Evolutionary conservation across 2,329 filamentous ascomycete species (phyloP), one percentile per base, ranked within the genome.

Genomic region (Cladophialophora bantiana): DNA sequence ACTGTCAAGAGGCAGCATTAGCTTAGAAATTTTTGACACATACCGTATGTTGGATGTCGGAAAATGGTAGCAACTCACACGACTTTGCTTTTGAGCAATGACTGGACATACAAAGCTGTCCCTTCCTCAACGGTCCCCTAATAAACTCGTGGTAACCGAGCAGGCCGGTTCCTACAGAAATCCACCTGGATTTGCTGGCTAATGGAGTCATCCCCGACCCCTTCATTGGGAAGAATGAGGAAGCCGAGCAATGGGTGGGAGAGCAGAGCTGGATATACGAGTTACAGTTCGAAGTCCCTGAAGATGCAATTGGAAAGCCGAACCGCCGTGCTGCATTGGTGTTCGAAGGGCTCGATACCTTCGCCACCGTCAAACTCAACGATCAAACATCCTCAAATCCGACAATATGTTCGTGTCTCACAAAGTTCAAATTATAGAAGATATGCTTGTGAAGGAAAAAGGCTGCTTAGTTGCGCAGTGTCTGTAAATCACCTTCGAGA

Each of bases 361-460:
- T 90, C 78, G 90, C 91, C 1, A 89, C 84, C 0, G 90, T 93
- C 31, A 79, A 83, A 42, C 81, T 95, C 20, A 92, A 94, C 72
- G 89, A 87, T 26, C 78, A 83, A 7, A 83, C 2, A 88, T 94
- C 38, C 81, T 94, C 4, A 84, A 90, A 75, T 86, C 86, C 12
- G 87, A 92, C 62, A 94, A 92, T 77, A 94, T 94, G 91, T 94
- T 94, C 74, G 80, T 89, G 3, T 87, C 88, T 0, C 85, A 92
- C 72, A 84, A 90, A 4, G 85, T 92, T 2, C 86, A 93, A 67
- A 55, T 70, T 12, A 40, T 26, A 18, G 38, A 38, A 1, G 20
- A 45, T 6, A 12, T 52, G 58, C 26, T 48, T 35, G 38, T 59
- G 26, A 34, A 36, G 32, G 40, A 38, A 18, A 53, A 34, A 26